Conservation (phyloP, 108 stramenopile genomes). For the Cyclotella choctawhatcheeana region DNA sequence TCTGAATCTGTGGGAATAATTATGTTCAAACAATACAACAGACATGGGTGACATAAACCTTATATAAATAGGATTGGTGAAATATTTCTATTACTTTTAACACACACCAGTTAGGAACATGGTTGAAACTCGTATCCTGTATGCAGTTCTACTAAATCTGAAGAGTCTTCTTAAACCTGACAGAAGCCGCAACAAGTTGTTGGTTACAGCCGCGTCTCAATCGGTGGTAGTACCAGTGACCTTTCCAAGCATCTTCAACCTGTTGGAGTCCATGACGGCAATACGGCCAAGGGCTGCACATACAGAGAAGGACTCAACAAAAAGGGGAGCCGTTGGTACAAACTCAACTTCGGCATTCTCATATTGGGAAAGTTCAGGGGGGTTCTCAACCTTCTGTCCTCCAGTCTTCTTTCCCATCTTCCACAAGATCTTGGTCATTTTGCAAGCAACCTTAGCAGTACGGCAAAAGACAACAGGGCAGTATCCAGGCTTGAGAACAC, state of each 20-base stretch:
- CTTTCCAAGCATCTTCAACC: conserved; percentile 90
- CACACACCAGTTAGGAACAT: background rate
- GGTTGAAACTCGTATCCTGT: conserved; percentile 11
- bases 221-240: conserved; percentile 56
- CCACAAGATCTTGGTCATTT: conserved; percentile 90
- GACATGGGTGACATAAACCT: too few relatives aligned
- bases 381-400: conserved; percentile 83
- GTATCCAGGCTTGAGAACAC: conserved; percentile 86
- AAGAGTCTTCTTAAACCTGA: conserved; percentile 14
- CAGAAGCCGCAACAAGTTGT: conserved; percentile 16
- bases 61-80: too few relatives aligned
- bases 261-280: conserved; percentile 87
- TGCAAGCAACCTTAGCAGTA: conserved; percentile 90
- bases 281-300: conserved; percentile 87
- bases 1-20: too few relatives aligned
- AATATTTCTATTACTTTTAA: conserved; percentile 9
- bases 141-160: conserved; percentile 20
- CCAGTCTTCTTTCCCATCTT: conserved; percentile 90
- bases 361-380: conserved; percentile 79
- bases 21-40: too few relatives aligned
- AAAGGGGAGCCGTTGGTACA: conserved; percentile 78
- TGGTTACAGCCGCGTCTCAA: conserved; percentile 14
- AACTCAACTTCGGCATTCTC: conserved; percentile 86
- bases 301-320: conserved; percentile 77
- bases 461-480: conserved; percentile 81